phyloP scores from a whole-genome alignment of 2,329 filamentous ascomycete genomes.

The Lachnellula arida region DNA sequence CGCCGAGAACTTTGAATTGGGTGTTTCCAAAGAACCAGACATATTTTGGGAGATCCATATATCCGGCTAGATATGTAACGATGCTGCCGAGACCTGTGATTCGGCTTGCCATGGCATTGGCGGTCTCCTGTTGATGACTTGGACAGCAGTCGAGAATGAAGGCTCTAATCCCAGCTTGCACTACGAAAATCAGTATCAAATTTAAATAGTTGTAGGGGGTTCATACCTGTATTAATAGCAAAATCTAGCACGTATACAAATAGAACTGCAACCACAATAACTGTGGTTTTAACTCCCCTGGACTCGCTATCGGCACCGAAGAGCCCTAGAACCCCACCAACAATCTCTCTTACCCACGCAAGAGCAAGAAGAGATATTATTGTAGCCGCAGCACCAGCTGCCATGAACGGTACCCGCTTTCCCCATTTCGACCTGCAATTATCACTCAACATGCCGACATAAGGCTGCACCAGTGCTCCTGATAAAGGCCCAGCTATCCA shows the following conservation, averaged over 20 bases:
- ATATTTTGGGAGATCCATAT: constrained; percentile 68
- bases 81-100: constrained; percentile 87
- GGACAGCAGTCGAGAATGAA: constrained; percentile 94
- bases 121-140: constrained; percentile 77
- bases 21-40: constrained; percentile 78
- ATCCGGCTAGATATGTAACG: constrained; percentile 81
- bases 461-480: constrained; percentile 75
- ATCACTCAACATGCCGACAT: constrained; percentile 77
- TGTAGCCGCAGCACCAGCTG: constrained; percentile 63
- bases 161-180: constrained; percentile 86
- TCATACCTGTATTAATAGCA: constrained; percentile 81
- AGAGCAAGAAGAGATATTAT: constrained; percentile 64
- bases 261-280: constrained; percentile 75
- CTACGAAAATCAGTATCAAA: constrained; percentile 35
- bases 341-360: constrained; percentile 69
- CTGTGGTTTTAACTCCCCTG: constrained; percentile 54
- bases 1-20: constrained; percentile 90
- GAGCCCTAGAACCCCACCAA: constrained; percentile 61
- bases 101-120: constrained; percentile 91
- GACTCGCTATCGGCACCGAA: constrained; percentile 69
- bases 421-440: constrained; percentile 71
- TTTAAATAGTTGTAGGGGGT: background rate
- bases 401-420: constrained; percentile 77
- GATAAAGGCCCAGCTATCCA: constrained; percentile 82
- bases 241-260: constrained; percentile 92